Evolutionary conservation across 148 eudicot species (phyloP), one percentile per base, ranked within the genome.

Genomic region (Beta vulgaris): DNA sequence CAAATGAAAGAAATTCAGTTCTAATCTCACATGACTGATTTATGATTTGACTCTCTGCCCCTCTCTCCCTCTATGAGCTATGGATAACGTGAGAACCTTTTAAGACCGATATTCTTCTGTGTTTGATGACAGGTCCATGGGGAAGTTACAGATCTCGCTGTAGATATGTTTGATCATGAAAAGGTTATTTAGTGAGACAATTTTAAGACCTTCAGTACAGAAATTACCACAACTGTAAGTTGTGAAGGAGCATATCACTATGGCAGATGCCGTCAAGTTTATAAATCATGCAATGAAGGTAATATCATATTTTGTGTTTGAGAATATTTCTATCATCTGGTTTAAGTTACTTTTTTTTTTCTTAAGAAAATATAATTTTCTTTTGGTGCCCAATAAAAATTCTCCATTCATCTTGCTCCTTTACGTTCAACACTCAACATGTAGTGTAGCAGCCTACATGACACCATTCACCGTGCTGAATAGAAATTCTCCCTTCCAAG

Each of bases 201-300:
- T 88, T 74, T 80, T 96, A 64, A 86, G 82, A 76, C 99, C 99
- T 57, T 86, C 92, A 63, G 78, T 89, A 26, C 83, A 87, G 65
- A 91, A 78, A 82, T 72, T 96, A 40, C 99, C 99, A 21, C 87
- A 78, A 36, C 80, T 92, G 34, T 92, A 92, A 86, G 83, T 95
- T 80, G 99, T 95, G 78, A 95, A 92, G 99, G 99, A 95, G 86
- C 99, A 95, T 85, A 85, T 95, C 79, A 95, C 99, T 53, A 95
- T 98, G 3, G 82, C 76, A 42, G 96, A 92, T 82, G 99, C 98
- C 73, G 99, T 88, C 73, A 83, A 73, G 34, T 95, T 95, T 78
- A 83, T 95, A 91, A 92, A 74, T 87, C 97, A 37, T 89, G 93
- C 65, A 71, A 74, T 76, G 89, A 86, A 88, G 96, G 99, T 90